Evolutionary conservation across 192 early-diverging fungal genomes (phyloP).

Genomic region (Spinellus fusiger): DNA sequence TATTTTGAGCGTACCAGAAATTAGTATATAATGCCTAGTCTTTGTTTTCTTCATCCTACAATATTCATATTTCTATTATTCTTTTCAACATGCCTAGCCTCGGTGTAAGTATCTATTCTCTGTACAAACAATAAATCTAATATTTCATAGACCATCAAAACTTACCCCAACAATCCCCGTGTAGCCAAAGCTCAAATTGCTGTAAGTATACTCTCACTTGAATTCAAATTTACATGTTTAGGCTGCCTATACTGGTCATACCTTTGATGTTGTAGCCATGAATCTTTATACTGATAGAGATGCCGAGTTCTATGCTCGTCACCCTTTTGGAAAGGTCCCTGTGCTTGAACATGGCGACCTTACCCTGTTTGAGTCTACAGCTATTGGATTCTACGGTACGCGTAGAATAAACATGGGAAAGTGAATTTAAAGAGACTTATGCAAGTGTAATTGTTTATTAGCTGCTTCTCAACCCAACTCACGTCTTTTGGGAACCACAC

Average conservation of each 20-base stretch:
- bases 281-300: conserved; percentile 68
- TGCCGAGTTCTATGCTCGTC: conserved; percentile 82
- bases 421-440: too few relatives aligned
- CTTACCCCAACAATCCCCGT: conserved; percentile 69
- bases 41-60: too few relatives aligned
- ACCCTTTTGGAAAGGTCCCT: conserved; percentile 87
- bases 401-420: too few relatives aligned
- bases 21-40: too few relatives aligned
- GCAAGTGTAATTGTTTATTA: too few relatives aligned
- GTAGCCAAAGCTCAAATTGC: conserved; percentile 57
- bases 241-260: conserved; percentile 75
- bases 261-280: conserved; percentile 62
- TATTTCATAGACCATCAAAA: conserved; percentile 44
- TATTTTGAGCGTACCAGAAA: too few relatives aligned
- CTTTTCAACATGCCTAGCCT: too few relatives aligned
- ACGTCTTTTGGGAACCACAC: conserved; percentile 50
- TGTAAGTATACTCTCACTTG: conserved; percentile 3
- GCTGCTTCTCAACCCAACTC: conserved; percentile 43
- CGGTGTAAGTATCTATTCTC: too few relatives aligned
- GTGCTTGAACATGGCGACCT: conserved; percentile 78
- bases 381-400: conserved; percentile 93
- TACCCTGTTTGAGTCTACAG: conserved; percentile 70
- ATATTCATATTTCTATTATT: too few relatives aligned
- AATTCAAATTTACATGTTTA: conserved; percentile 30
- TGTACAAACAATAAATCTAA: too few relatives aligned